Percentiles rank a stretch among this genome's conserved stretches.
These are phyloP conservation scores for Ogataea pilisensis DNA, from an alignment of 805 yeast species.

Conservation along the genomic window DNA sequence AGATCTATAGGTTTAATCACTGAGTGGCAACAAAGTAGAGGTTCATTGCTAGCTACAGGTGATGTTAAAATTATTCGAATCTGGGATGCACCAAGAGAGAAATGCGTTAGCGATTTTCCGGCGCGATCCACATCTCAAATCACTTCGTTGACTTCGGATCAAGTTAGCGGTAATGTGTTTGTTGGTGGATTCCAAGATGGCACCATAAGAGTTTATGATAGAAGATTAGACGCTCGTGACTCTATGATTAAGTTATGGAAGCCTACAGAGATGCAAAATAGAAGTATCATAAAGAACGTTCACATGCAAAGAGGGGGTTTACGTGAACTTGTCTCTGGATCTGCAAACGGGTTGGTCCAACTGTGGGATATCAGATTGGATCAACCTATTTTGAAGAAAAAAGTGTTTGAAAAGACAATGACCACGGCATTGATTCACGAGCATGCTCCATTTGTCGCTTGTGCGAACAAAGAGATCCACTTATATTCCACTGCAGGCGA, in stretches of 20 bases:
- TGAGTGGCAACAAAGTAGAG: conserved; percentile 97
- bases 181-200: conserved; percentile 94
- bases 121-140: conserved; percentile 88
- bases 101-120: conserved; percentile 82
- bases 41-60: conserved; percentile 86
- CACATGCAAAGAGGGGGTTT: conserved; percentile 97
- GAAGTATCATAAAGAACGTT: conserved; percentile 54
- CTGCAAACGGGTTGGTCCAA: conserved; percentile 75
- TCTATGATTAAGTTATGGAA: conserved; percentile 85
- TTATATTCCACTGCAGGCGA: conserved; percentile 87
- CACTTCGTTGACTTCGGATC: conserved; percentile 88
- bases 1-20: conserved; percentile 78
- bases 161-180: conserved; percentile 86
- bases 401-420: conserved; percentile 47
- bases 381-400: conserved; percentile 65
- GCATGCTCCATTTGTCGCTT: conserved; percentile 91
- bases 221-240: conserved; percentile 79
- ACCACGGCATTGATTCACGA: conserved; percentile 84
- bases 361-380: conserved; percentile 85
- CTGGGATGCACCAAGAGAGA: conserved; percentile 97
- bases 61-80: conserved; percentile 87
- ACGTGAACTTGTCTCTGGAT: conserved; percentile 82
- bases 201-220: conserved; percentile 81
- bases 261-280: conserved; percentile 28
- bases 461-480: conserved; percentile 76